Evolutionary conservation across 768 basidiomycete genomes (phyloP).

Genomic region (Tylopilus plumbeoviolaceoides): DNA sequence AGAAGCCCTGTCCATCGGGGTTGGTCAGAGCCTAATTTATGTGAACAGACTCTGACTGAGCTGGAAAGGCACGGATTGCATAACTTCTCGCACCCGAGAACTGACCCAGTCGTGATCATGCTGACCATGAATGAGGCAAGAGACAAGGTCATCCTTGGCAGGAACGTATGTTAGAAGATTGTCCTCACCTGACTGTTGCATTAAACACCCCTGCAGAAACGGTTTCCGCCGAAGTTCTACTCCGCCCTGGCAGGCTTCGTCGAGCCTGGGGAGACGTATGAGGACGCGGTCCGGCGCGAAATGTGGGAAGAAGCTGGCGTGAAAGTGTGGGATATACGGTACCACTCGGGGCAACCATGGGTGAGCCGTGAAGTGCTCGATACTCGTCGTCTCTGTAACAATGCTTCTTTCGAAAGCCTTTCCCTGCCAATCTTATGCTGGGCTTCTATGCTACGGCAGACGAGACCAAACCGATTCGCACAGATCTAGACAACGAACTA

Average conservation of each 20-base stretch:
- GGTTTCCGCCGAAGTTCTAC: conserved; percentile 69
- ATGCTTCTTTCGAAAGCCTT: conserved; percentile 54
- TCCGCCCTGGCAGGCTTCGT: conserved; percentile 92
- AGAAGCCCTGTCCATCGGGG: conserved; percentile 69
- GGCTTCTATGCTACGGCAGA: conserved; percentile 84
- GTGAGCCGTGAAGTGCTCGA: conserved; percentile 36
- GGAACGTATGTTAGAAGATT: conserved; percentile 57
- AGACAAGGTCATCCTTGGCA: conserved; percentile 82
- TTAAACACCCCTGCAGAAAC: conserved; percentile 40
- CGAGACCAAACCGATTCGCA: conserved; percentile 66
- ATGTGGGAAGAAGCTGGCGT: conserved; percentile 97
- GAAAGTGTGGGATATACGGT: conserved; percentile 75
- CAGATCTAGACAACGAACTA: conserved; percentile 94
- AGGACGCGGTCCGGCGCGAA: conserved; percentile 89
- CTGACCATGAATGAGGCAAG: conserved; percentile 74
- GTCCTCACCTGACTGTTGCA: neutral
- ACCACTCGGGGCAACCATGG: conserved; percentile 88
- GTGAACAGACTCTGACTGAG: conserved; percentile 11
- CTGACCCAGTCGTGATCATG: conserved; percentile 91
- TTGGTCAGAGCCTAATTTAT: conserved; percentile 35
- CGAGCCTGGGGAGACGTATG: conserved; percentile 91
- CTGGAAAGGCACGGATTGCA: conserved; percentile 70
- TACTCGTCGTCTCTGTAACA: neutral
- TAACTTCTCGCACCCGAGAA: conserved; percentile 80
- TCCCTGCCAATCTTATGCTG: conserved; percentile 86